A percentile compares a stretch with the other conserved stretches of the same genome.
phyloP scores from a whole-genome alignment of 2,329 filamentous ascomycete species.

The Aspergillus udagawae region DNA sequence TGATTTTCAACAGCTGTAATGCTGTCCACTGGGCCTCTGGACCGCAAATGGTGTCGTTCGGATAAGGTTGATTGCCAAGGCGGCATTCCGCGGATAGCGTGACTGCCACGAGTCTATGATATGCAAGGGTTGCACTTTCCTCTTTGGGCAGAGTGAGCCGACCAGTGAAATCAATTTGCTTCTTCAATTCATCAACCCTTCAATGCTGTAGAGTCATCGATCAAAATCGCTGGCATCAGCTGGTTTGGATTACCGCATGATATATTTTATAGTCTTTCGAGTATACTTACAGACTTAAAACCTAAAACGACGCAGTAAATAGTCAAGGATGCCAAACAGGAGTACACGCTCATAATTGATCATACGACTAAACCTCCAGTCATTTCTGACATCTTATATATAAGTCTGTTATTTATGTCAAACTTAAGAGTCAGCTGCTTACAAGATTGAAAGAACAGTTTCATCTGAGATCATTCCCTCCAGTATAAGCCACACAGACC shows the following conservation, averaged over 20 bases:
- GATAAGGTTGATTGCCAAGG: conserved; percentile 8
- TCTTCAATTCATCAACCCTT: not conserved
- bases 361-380: too few relatives aligned
- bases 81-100: not conserved
- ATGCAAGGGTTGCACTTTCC: not conserved
- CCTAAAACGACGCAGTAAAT: too few relatives aligned
- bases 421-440: too few relatives aligned
- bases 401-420: too few relatives aligned
- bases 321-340: too few relatives aligned
- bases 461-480: too few relatives aligned
- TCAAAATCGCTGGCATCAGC: not conserved
- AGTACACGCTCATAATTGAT: too few relatives aligned
- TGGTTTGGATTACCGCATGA: not conserved
- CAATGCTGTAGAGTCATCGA: not conserved
- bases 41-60: not conserved
- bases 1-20: not conserved
- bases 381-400: too few relatives aligned
- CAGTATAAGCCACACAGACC: too few relatives aligned
- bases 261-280: not conserved
- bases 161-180: not conserved
- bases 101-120: not conserved
- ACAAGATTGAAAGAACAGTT: too few relatives aligned
- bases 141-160: not conserved
- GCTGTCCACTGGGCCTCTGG: not conserved
- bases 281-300: not conserved